Evolutionary conservation across 768 basidiomycete species (phyloP).

Genomic region (Leccinum pellstonianum): DNA sequence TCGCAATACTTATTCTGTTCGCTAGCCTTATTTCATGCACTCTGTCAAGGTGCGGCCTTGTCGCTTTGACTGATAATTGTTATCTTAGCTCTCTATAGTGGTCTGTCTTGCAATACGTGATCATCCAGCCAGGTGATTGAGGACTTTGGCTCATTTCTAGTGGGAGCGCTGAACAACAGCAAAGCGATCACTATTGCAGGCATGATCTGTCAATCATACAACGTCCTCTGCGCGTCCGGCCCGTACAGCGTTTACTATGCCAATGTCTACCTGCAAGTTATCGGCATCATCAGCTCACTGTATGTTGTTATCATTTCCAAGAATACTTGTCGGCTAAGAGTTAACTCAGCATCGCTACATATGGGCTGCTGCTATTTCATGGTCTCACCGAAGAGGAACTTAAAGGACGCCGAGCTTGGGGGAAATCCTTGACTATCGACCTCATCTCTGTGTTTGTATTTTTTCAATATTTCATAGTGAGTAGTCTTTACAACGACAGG

Average conservation of each 20-base stretch:
- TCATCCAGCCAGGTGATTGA: constrained; percentile 55
- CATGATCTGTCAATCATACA: constrained; percentile 69
- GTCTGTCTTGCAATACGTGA: constrained; percentile 86
- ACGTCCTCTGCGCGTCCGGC: constrained; percentile 67
- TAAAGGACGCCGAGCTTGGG: constrained; percentile 34
- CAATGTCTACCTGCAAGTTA: constrained; percentile 62
- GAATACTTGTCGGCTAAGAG: neutral
- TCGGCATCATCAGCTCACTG: constrained; percentile 84
- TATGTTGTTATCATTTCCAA: constrained; percentile 28
- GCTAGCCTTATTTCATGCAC: constrained; percentile 83
- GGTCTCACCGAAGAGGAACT: constrained; percentile 78
- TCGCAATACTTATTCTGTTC: constrained; percentile 5
- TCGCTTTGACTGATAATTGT: neutral
- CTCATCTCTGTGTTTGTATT: constrained; percentile 65
- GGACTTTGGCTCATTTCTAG: neutral
- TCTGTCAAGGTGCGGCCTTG: constrained; percentile 63
- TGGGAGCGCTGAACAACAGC: constrained; percentile 3
- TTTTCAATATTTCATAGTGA: constrained; percentile 76
- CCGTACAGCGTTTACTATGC: constrained; percentile 63
- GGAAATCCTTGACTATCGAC: too few relatives aligned
- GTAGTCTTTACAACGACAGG: constrained; percentile 21
- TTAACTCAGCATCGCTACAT: constrained; percentile 66
- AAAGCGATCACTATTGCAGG: constrained; percentile 58
- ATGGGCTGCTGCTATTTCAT: constrained; percentile 83
- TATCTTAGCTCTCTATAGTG: constrained; percentile 45